Evolutionary conservation across 805 yeast genomes (phyloP).

Genomic region (Vanderwaltozyma polyspora): DNA sequence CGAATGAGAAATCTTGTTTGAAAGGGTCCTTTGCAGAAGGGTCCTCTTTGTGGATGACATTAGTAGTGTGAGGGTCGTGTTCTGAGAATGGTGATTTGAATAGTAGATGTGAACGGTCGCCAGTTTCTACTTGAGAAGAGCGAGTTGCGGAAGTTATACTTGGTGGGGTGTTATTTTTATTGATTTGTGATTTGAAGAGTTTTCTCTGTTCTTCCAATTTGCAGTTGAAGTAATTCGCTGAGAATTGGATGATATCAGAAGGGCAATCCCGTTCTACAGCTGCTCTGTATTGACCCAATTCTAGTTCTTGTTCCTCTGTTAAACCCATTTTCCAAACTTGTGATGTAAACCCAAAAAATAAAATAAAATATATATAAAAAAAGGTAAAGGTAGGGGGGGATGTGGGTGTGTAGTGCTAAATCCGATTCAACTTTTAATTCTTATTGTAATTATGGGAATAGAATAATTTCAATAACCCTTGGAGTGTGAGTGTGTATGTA

Average conservation of each 20-base stretch:
- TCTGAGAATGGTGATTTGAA: slow-evolving; percentile 55
- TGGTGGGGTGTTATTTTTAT: background rate
- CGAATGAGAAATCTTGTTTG: slow-evolving; percentile 1
- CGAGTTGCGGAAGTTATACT: no score
- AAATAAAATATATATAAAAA: no score
- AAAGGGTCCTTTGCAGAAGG: background rate
- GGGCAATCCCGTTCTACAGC: slow-evolving; percentile 49
- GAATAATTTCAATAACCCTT: no score
- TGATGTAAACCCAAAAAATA: no score
- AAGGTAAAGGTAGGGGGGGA: no score
- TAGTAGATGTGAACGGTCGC: slow-evolving; percentile 7
- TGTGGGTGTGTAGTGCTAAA: no score
- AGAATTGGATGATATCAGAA: slow-evolving; percentile 58
- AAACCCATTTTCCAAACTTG: slow-evolving; percentile 3
- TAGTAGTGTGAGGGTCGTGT: slow-evolving; percentile 49
- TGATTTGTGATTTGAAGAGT: slow-evolving; percentile 4
- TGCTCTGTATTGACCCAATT: slow-evolving; percentile 51
- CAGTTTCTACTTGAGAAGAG: background rate
- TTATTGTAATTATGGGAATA: no score
- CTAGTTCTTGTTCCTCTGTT: slow-evolving; percentile 26
- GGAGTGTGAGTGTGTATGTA: no score
- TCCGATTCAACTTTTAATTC: no score
- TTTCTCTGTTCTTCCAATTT: slow-evolving; percentile 45
- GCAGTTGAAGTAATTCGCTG: slow-evolving; percentile 58
- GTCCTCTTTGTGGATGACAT: slow-evolving; percentile 3